Evolutionary conservation across 495 filamentous ascomycete genomes (phyloP), one percentile per base, ranked within the genome.

Genomic region (Podospora tetraspora): DNA sequence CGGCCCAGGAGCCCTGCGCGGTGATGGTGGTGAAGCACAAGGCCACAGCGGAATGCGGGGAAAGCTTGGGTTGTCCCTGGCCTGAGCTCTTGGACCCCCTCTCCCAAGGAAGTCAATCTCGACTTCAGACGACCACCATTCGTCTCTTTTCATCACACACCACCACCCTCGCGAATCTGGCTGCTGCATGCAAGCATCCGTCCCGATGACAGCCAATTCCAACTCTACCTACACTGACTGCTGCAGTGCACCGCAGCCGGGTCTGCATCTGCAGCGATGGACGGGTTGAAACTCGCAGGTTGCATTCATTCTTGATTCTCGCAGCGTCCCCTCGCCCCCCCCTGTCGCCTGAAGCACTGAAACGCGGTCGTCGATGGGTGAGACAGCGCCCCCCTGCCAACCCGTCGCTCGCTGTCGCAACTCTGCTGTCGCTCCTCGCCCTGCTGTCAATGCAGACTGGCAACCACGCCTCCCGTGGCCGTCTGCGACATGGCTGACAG

Each of bases 331-430:
- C 25, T 10, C 61, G 12, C 25, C 29, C 25, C 29, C 70, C 70
- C 66, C 57, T 65, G 63, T 66, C 56, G 29, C 57, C 27, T 56
- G 66, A 57, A 52, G 59, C 37, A 34, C 74, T 74, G 74, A 76
- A 76, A 76, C 74, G 58, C 30, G 57, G 27, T 30, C 52, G 63
- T 64, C 56, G 32, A 68, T 65, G 66, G 69, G 68, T 76, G 75
- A 76, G 73, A 76, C 75, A 64, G 32, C 57, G 24, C 37, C 63
- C 71, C 70, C 74, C 67, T 70, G 69, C 37, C 52, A 32, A 43
- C 68, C 66, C 65, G 58, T 60, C 24, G 37, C 11, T 66, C 21
- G 32, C 11, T 65, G 62, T 43, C 57, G n/a, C 64, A 66, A 62
- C 67, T 68, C 59, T 24, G 57, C 43, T 67, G 52, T 30, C 60